These are phyloP conservation scores for Tremella fuciformis DNA, from an alignment of 768 basidiomycete genomes.

Conservation along the genomic window DNA sequence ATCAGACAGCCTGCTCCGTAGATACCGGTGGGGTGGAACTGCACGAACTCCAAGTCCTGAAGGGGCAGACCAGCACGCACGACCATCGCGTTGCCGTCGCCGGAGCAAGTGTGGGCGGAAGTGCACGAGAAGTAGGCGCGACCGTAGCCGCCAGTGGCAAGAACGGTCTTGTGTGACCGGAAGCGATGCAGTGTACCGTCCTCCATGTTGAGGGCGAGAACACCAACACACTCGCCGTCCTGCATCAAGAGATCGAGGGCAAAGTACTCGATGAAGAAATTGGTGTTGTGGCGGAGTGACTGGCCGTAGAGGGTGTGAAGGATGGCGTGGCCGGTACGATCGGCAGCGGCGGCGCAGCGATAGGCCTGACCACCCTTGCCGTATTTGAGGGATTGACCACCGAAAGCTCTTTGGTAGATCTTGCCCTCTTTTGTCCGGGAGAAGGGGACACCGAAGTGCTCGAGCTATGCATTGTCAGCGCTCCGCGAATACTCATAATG, in stretches of 20 bases:
- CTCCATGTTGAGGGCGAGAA: conserved; percentile 99
- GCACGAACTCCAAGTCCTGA: conserved; percentile 98
- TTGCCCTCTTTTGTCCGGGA: conserved; percentile 98
- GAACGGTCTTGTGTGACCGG: conserved; percentile 95
- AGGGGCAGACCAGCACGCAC: conserved; percentile 91
- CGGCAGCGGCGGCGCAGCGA: conserved; percentile 96
- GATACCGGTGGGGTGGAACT: conserved; percentile 99
- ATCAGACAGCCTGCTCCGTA: conserved; percentile 99
- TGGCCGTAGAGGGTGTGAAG: conserved; percentile 99
- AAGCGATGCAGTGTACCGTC: conserved; percentile 98
- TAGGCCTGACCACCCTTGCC: conserved; percentile 99
- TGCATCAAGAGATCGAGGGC: conserved; percentile 99
- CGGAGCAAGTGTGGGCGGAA: conserved; percentile 96
- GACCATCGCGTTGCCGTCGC: conserved; percentile 99
- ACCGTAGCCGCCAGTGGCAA: conserved; percentile 97
- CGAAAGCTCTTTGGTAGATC: conserved; percentile 99
- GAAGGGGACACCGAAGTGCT: conserved; percentile 98
- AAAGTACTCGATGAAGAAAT: conserved; percentile 99
- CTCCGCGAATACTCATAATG: background rate
- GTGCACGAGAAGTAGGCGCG: conserved; percentile 97
- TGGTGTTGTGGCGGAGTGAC: conserved; percentile 96
- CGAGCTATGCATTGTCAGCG: conserved; percentile 61
- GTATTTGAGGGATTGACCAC: conserved; percentile 92
- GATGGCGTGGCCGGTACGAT: conserved; percentile 96
- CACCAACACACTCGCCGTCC: conserved; percentile 97